Evolutionary conservation across 495 filamentous ascomycete genomes (phyloP), one percentile per base, ranked within the genome.

Genomic region (Penicillium coffeae): DNA sequence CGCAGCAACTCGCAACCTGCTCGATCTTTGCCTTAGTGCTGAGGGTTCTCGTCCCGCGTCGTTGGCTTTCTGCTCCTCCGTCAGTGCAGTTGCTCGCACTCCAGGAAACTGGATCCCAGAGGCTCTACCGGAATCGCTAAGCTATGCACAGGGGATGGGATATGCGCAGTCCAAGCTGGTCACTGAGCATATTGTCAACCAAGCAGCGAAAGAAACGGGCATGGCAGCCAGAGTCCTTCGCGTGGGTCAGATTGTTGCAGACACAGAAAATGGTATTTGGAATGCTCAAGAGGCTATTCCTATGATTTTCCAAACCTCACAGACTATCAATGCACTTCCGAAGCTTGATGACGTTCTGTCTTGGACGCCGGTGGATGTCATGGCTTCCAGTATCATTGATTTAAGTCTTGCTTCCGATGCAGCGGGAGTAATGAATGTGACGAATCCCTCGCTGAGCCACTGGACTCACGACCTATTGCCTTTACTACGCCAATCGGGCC

Each of bases 91-190:
- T 8, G 69, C 65, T 3, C 57, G 62, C n/a, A 55, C 66, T 1
- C 49, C 58, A 9, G 47, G 38, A 10, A 34, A 45, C 25, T 50
- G 38, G 8, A 72, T 85, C 25, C 60, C 63, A 1, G 83, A 87
- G 56, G 47, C 50, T 3, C 62, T 80, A 15, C 74, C 77, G 0
- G 34, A 52, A 2, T 62, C 76, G 9, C 76, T 83, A 5, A 40
- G 45, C 5, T 64, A 76, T 33, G 76, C 82, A 0, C 74, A 78
- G 7, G 56, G 64, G 0, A 70, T 83, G 22, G 83, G 83, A 6
- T 87, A 87, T 49, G 76, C 76, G 0, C 76, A 74, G 22, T 79
- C 75, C 3, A 87, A 87, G 62, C 83, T 82, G 64, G 79, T 85
- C 6, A 76, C 78, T 0, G 83, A 87, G 60, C 59, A 77, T 10